These are phyloP conservation scores for Cladophialophora chaetospira DNA, from an alignment of 2,329 filamentous ascomycete species.

Conservation along the genomic window DNA sequence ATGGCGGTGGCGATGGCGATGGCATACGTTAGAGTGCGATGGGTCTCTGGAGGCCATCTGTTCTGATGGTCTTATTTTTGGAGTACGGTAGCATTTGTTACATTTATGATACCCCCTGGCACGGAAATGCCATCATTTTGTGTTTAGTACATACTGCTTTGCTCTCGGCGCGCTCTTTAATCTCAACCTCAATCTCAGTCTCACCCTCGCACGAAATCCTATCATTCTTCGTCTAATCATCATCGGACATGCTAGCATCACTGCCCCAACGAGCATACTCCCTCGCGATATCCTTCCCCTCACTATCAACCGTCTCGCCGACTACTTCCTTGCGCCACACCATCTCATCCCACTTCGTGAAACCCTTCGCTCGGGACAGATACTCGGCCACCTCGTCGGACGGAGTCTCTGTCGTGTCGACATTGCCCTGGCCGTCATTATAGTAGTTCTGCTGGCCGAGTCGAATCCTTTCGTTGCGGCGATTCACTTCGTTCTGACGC, in stretches of 20 bases:
- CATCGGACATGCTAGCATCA: background rate
- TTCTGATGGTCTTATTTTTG: no score
- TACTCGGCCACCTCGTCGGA: slow-evolving; percentile 13
- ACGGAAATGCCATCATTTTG: no score
- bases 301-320: slow-evolving; percentile 1
- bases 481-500: slow-evolving; percentile 23
- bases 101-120: no score
- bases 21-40: no score
- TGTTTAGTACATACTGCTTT: no score
- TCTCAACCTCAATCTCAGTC: no score
- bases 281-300: slow-evolving; percentile 8
- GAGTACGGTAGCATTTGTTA: no score
- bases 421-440: background rate
- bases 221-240: background rate
- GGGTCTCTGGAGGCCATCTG: no score
- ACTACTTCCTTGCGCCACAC: slow-evolving; percentile 19
- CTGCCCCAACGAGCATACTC: slow-evolving; percentile 9
- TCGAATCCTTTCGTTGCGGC: slow-evolving; percentile 18
- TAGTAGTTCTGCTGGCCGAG: background rate
- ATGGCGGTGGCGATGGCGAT: no score
- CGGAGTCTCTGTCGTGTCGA: background rate
- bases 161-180: no score
- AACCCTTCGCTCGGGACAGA: background rate
- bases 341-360: slow-evolving; percentile 21
- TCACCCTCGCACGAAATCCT: no score